These are phyloP conservation scores for Quercus variabilis DNA, from an alignment of 306 rosid species.

Conservation along the genomic window DNA sequence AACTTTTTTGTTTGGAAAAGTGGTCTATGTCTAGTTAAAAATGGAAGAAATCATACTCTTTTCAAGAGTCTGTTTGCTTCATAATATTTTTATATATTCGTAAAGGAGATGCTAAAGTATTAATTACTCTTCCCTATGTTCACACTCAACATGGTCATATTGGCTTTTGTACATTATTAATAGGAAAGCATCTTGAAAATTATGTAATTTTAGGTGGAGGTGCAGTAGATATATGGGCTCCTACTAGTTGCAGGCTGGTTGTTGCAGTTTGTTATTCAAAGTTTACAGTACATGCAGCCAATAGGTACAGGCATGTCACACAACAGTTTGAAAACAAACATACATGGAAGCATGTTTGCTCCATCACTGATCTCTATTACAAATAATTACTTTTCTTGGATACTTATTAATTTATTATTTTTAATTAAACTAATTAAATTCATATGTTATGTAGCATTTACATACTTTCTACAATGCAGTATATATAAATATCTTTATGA, in stretches of 20 bases:
- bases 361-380: background rate
- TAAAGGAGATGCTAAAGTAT: background rate
- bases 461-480: background rate
- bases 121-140: background rate
- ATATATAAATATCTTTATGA: slow-evolving; percentile 14
- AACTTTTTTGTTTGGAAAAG: too few species aligned
- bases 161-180: background rate
- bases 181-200: background rate
- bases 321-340: background rate
- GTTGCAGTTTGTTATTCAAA: background rate
- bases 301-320: background rate
- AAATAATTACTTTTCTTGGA: background rate
- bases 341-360: background rate
- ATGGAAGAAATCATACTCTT: too few species aligned
- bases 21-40: too few species aligned
- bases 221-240: background rate
- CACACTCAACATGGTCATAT: background rate
- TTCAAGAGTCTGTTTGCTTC: too few species aligned
- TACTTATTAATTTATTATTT: background rate
- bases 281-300: background rate
- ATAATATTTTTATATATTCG: too few species aligned
- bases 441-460: background rate
- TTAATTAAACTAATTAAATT: background rate
- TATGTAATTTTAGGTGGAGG: background rate
- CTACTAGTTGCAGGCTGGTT: background rate